Percentiles rank a stretch among this genome's conserved stretches.
phyloP scores from a whole-genome alignment of 164 flowering plant genomes.

The Hamamelis virginiana region DNA sequence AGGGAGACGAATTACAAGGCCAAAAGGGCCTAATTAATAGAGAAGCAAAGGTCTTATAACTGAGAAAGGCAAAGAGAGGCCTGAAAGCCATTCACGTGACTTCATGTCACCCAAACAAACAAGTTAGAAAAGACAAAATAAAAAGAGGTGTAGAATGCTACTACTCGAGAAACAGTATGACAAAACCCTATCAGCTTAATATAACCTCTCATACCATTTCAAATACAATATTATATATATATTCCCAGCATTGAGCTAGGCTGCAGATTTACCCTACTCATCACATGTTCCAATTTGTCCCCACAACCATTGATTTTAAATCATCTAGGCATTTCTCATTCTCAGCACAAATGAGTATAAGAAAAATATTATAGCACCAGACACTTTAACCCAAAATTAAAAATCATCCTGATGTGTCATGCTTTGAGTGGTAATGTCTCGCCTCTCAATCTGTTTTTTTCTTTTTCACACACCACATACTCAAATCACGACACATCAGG shows the following conservation, averaged over 20 bases:
- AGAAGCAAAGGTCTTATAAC: neutral
- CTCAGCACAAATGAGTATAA: no score
- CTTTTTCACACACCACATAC: no score
- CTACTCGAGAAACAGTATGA: constrained; percentile 25
- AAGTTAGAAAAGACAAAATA: constrained; percentile 22
- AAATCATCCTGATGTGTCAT: no score
- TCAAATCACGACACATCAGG: no score
- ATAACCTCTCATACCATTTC: neutral
- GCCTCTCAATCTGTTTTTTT: no score
- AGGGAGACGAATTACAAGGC: constrained; percentile 10
- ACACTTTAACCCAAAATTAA: no score
- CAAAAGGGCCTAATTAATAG: constrained; percentile 5
- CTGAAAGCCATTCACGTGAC: constrained; percentile 35
- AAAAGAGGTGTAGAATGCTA: constrained; percentile 37
- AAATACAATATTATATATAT: neutral
- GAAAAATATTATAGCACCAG: no score
- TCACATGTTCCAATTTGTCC: constrained; percentile 11
- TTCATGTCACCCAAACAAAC: constrained; percentile 24
- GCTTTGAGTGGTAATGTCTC: no score
- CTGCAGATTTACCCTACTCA: neutral
- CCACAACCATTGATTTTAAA: neutral
- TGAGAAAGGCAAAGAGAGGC: neutral
- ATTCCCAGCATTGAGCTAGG: no score
- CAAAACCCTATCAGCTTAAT: constrained; percentile 20
- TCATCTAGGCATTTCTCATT: neutral